Base-by-base conservation (phyloP, 305 asterid species). In the Solanum hybrid region DNA sequence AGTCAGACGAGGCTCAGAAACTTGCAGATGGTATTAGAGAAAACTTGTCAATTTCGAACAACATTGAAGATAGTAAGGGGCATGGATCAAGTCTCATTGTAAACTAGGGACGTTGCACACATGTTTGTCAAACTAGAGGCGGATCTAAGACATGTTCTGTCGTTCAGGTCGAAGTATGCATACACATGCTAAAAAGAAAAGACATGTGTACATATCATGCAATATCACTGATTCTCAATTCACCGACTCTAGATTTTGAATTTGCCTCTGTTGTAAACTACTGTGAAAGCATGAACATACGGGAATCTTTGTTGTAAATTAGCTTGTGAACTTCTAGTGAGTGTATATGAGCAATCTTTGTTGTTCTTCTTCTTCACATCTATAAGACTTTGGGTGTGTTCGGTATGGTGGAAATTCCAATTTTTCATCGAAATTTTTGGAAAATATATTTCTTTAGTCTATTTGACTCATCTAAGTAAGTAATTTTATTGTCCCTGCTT, bases 11-110 rank as follows among this genome's bases (percentile, higher is more conserved):
- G 86, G 95, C 94, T 33, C 90, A 92, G 18, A 94, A 90, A 74
- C 96, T 97, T 76, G 99, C 95, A 18, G 87, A 85, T 57, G 91
- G 93, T 74, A 94, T 97, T 71, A 97, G 96, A 12, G 96, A 94
- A 51, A 95, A 93, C 61, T 91, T 97, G 64, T 87, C 89, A 28
- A 92, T 85, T 6, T 75, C 85, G 74, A 92, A 90, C 85, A 85
- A 87, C 81, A 89, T 75, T 64, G 94, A 94, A 82, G 98, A 95
- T 87, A 90, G 90, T 85, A 95, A 95, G 91, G 94, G 93, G 81
- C 94, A 93, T 90, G 93, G 92, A 46, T 89, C 97, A 39, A 91
- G 90, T 89, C 92, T 93, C 79, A 79, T 90, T 35, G 93, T 88
- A 36, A 94, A 92, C 92, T 95, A 93, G 92, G 85, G 29, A 18